Percentiles rank a stretch among this genome's conserved stretches.
phyloP scores from a whole-genome alignment of 2,329 filamentous ascomycete genomes.

The Podosphaera leucotricha region DNA sequence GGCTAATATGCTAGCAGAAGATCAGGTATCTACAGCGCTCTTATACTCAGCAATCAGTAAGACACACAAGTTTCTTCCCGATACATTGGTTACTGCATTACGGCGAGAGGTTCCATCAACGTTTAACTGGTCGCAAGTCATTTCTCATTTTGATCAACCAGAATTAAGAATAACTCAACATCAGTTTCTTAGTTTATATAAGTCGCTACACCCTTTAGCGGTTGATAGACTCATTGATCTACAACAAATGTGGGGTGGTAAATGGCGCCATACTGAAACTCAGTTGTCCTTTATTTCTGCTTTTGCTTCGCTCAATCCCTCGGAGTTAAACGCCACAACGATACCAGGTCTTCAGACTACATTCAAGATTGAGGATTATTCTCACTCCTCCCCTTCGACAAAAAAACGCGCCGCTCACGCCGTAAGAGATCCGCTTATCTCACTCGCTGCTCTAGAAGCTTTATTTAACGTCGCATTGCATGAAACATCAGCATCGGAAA shows the following conservation, averaged over 20 bases:
- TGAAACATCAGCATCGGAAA: slow-evolving; percentile 35
- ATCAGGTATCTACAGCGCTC: slow-evolving; percentile 61
- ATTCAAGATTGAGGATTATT: slow-evolving; percentile 43
- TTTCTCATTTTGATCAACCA: slow-evolving; percentile 60
- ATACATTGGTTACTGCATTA: slow-evolving; percentile 35
- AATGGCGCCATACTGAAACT: slow-evolving; percentile 67
- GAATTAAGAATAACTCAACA: slow-evolving; percentile 49
- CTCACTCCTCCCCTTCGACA: slow-evolving; percentile 33
- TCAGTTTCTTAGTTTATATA: slow-evolving; percentile 65
- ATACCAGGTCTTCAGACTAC: slow-evolving; percentile 63
- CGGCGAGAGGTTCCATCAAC: slow-evolving; percentile 34
- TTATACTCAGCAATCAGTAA: slow-evolving; percentile 39
- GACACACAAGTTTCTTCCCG: slow-evolving; percentile 27
- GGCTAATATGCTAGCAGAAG: slow-evolving; percentile 41
- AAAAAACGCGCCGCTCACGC: slow-evolving; percentile 39
- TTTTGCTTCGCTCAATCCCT: slow-evolving; percentile 51
- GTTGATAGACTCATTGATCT: slow-evolving; percentile 49
- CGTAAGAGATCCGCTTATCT: slow-evolving; percentile 68
- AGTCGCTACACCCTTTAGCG: slow-evolving; percentile 52
- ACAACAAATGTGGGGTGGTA: slow-evolving; percentile 69
- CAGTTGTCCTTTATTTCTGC: slow-evolving; percentile 86
- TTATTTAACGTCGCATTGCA: slow-evolving; percentile 42
- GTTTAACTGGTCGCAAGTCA: slow-evolving; percentile 48
- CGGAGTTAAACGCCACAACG: slow-evolving; percentile 60
- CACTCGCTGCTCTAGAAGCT: slow-evolving; percentile 55